Percentiles rank a stretch among this genome's conserved stretches.
These are phyloP conservation scores for Diaporthe destruens DNA, from an alignment of 2,329 filamentous ascomycete species.

Conservation along the genomic window DNA sequence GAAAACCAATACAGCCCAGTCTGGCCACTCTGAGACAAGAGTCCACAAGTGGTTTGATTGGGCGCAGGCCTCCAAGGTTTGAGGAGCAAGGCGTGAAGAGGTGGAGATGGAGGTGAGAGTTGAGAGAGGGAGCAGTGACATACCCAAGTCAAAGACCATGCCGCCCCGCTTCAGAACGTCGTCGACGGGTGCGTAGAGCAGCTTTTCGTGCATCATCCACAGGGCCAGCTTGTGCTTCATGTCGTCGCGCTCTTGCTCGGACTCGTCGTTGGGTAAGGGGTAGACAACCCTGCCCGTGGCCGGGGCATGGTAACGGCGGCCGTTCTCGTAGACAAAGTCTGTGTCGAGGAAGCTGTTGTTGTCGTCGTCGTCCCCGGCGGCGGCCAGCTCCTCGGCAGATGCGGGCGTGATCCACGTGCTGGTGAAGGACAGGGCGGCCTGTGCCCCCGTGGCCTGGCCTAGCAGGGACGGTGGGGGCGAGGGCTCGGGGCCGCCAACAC, in stretches of 20 bases:
- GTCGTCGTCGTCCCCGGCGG: conserved; percentile 42
- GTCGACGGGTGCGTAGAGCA: conserved; percentile 60
- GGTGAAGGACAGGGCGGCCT: conserved; percentile 35
- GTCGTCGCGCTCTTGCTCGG: conserved; percentile 57
- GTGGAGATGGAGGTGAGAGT: neutral
- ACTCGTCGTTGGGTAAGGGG: conserved; percentile 56
- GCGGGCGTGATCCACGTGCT: conserved; percentile 38
- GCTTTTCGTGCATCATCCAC: conserved; percentile 52
- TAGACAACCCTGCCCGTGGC: conserved; percentile 49
- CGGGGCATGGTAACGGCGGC: conserved; percentile 54
- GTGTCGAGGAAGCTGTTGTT: conserved; percentile 47
- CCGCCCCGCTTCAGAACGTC: conserved; percentile 54
- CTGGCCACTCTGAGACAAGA: neutral
- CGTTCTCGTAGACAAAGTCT: conserved; percentile 50
- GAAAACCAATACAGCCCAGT: neutral
- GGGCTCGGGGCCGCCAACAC: conserved; percentile 22
- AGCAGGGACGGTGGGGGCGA: conserved; percentile 34
- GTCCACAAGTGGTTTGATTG: neutral
- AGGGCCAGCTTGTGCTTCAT: conserved; percentile 55
- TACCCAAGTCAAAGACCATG: conserved; percentile 62
- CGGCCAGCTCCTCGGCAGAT: conserved; percentile 26
- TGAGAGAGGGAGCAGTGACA: conserved; percentile 41
- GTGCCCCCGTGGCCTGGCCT: conserved; percentile 24
- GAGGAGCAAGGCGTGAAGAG: neutral
- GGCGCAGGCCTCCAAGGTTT: neutral